These are phyloP conservation scores for Venturiaceae sp. DNA, from an alignment of 2,329 filamentous ascomycete species.

Conservation along the genomic window DNA sequence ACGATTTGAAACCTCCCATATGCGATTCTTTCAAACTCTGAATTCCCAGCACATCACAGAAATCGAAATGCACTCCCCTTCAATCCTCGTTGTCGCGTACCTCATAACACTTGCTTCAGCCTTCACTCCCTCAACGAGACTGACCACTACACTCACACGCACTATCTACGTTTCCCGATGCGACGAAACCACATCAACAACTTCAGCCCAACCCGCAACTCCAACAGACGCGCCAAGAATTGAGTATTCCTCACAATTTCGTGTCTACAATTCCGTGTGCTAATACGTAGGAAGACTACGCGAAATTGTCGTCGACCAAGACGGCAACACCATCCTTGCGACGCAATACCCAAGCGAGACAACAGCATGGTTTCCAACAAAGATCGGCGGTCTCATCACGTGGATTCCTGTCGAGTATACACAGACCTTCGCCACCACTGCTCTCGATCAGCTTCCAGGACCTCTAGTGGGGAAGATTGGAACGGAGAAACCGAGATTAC, in stretches of 20 bases:
- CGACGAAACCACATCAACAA: background rate
- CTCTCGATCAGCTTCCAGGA: slow-evolving; percentile 13
- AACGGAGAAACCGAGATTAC: background rate
- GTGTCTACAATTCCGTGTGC: background rate
- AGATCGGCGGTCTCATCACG: slow-evolving; percentile 15
- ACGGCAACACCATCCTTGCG: background rate
- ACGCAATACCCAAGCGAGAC: slow-evolving; percentile 14
- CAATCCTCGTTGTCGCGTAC: background rate
- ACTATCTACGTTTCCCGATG: background rate
- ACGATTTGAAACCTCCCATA: too few relatives aligned
- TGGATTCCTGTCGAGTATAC: slow-evolving; percentile 23
- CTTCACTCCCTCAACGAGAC: background rate
- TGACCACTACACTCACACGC: background rate
- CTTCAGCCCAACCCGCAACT: background rate
- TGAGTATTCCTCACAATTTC: background rate
- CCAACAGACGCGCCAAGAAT: background rate
- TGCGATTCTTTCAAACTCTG: too few relatives aligned
- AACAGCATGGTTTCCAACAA: slow-evolving; percentile 23
- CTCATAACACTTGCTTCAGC: background rate
- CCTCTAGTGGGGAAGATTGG: slow-evolving; percentile 22
- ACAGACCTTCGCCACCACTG: slow-evolving; percentile 16
- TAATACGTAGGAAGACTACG: background rate
- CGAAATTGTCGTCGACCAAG: slow-evolving; percentile 5
- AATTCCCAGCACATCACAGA: too few relatives aligned
- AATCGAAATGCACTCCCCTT: background rate